phyloP scores from a whole-genome alignment of 31 red algal species.

The Bonnemaisonia californica region DNA sequence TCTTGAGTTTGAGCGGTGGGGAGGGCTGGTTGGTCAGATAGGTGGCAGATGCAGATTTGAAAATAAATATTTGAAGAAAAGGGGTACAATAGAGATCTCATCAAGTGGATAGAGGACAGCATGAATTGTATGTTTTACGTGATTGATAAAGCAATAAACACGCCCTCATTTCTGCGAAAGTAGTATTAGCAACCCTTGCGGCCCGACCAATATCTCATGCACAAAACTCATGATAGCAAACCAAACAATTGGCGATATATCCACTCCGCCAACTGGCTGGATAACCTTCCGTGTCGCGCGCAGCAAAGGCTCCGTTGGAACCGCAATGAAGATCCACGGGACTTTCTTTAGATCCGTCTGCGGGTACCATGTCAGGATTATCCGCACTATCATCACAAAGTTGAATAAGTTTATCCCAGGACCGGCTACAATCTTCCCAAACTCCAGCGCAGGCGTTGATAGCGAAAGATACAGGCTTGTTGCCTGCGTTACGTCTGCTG shows the following conservation, averaged over 20 bases:
- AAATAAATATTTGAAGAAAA: too few species aligned
- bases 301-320: conserved; percentile 88
- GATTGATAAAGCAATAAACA: too few species aligned
- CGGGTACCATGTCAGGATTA: conserved; percentile 91
- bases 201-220: conserved; percentile 87
- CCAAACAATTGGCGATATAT: conserved; percentile 96
- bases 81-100: too few species aligned
- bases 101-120: too few species aligned
- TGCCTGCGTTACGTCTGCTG: not conserved
- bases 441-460: conserved; percentile 23
- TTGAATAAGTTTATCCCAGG: conserved; percentile 77
- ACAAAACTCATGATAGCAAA: conserved; percentile 86
- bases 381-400: conserved; percentile 83
- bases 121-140: too few species aligned
- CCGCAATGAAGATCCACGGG: conserved; percentile 82
- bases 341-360: conserved; percentile 64
- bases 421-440: conserved; percentile 64
- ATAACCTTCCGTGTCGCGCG: conserved; percentile 73
- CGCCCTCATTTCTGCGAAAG: conserved; percentile 47
- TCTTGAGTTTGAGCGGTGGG: too few species aligned
- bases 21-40: too few species aligned
- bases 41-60: too few species aligned
- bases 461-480: conserved; percentile 6
- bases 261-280: conserved; percentile 90
- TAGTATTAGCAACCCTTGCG: conserved; percentile 86